Evolutionary conservation across 768 basidiomycete genomes (phyloP), one percentile per base, ranked within the genome.

Genomic region (Mycena galericulata): DNA sequence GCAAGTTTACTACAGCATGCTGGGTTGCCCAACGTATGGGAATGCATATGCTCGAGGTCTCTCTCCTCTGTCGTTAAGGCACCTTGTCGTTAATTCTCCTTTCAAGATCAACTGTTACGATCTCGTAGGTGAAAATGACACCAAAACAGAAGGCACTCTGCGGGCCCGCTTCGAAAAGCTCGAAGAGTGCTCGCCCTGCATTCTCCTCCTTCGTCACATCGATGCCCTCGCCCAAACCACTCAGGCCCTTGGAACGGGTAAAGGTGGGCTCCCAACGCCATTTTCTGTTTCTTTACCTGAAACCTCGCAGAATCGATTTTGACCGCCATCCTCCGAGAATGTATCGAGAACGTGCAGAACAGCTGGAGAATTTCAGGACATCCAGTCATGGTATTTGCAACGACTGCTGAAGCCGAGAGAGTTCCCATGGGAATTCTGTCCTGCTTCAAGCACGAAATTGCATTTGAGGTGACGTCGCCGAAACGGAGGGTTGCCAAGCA

Each of bases 381-480:
- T 69, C 95, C 96, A 5, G 88, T 93, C 3, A 77, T 98, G 27
- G 82, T 96, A 3, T 75, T 95, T 57, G 97, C 87, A 10, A 95
- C 92, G 2, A 90, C 90, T 1, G 85, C 85, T 36, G 92, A 93
- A 49, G 80, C 85, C 4, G 88, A 88, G n/a, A 84, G 85, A 22
- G 81, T 96, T 18, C 89, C 94, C 2, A 75, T 87, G 1, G 83
- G 84, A 3, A 79, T 97, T 2, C 75, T 92, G 26, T 84, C 87
- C 10, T 88, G 85, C 65, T 97, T 98, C 82, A 98, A 98, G 76
- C 94, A 97, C 74, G 92, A 95, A 70, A 82, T 98, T 24, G 75
- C 78, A 1, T 87, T 97, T 47, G 88, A 94, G 82, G 96, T 95
- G 69, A 36, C 78, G 73, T 20, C 17, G 14, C 40, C 18, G 34